Conservation (phyloP, 2,329 filamentous ascomycete genomes). For the Thyridium curvatum region DNA sequence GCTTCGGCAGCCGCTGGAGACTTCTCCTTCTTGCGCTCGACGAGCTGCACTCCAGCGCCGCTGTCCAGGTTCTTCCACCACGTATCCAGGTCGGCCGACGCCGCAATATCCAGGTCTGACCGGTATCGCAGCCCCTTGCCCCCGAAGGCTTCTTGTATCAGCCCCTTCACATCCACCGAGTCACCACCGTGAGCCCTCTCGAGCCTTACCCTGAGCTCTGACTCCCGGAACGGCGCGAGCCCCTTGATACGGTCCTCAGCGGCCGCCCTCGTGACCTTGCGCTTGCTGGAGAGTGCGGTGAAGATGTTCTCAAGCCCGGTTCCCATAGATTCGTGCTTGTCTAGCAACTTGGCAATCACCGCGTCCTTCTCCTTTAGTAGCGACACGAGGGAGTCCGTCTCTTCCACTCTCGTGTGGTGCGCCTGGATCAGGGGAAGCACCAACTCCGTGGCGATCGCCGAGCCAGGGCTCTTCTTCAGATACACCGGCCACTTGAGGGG, state of each 20-base stretch:
- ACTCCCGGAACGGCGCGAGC: constrained; percentile 39
- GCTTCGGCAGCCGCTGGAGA: constrained; percentile 9
- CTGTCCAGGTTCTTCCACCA: constrained; percentile 43
- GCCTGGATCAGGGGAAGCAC: constrained; percentile 45
- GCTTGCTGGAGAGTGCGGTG: constrained; percentile 40
- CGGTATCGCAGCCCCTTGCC: constrained; percentile 21
- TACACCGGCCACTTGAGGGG: constrained; percentile 61
- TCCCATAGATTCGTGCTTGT: constrained; percentile 47
- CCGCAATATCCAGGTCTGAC: constrained; percentile 19
- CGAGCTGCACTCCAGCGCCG: constrained; percentile 17
- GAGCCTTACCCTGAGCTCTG: constrained; percentile 24
- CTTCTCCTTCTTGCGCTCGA: constrained; percentile 6
- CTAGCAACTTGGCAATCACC: constrained; percentile 41
- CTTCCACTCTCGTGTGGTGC: constrained; percentile 29
- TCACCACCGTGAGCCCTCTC: constrained; percentile 11
- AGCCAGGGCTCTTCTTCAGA: constrained; percentile 38
- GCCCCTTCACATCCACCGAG: no score
- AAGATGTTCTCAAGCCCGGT: constrained; percentile 49
- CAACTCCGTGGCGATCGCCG: constrained; percentile 38
- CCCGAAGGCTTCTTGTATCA: no score
- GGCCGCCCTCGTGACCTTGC: constrained; percentile 33
- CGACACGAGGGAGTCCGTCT: constrained; percentile 35
- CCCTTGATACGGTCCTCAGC: constrained; percentile 45
- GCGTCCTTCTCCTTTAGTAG: constrained; percentile 44
- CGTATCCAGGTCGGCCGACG: constrained; percentile 29